A percentile compares a stretch with the other conserved stretches of the same genome.
These are phyloP conservation scores for Cordyceps cateniannulata DNA, from an alignment of 2,329 filamentous ascomycete species.

Conservation along the genomic window DNA sequence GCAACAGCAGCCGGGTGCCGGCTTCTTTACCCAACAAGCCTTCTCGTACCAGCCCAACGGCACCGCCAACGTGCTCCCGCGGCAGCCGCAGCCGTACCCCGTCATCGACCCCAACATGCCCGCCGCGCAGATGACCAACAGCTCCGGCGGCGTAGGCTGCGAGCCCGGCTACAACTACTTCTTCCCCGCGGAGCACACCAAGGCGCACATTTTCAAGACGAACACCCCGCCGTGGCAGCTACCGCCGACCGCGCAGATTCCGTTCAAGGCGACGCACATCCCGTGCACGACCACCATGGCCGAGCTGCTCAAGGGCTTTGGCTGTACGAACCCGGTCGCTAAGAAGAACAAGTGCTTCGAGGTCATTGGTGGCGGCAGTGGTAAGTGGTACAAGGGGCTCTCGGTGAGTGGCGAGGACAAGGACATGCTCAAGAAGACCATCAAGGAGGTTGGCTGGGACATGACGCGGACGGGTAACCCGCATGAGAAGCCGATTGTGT, in stretches of 20 bases:
- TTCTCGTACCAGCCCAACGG: slow-evolving; percentile 33
- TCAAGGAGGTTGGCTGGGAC: slow-evolving; percentile 56
- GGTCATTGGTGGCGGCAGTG: slow-evolving; percentile 47
- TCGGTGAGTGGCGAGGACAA: slow-evolving; percentile 44
- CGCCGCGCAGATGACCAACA: slow-evolving; percentile 49
- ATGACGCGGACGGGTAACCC: slow-evolving; percentile 38
- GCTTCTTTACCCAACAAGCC: slow-evolving; percentile 22
- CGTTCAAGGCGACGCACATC: slow-evolving; percentile 45
- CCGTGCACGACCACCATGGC: slow-evolving; percentile 46
- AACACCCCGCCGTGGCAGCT: slow-evolving; percentile 47
- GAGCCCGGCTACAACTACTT: slow-evolving; percentile 60
- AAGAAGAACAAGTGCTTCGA: slow-evolving; percentile 54
- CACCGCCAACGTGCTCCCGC: slow-evolving; percentile 27
- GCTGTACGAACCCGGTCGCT: slow-evolving; percentile 42
- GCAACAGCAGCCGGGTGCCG: slow-evolving; percentile 9
- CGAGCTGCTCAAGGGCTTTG: slow-evolving; percentile 53
- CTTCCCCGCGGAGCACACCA: slow-evolving; percentile 51
- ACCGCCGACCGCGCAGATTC: slow-evolving; percentile 32
- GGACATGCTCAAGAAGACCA: slow-evolving; percentile 39
- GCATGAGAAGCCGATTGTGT: slow-evolving; percentile 49
- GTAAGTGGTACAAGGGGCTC: slow-evolving; percentile 53
- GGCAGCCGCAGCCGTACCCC: slow-evolving; percentile 37
- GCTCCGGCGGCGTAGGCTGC: slow-evolving; percentile 49
- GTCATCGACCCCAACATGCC: slow-evolving; percentile 39
- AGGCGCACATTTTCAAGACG: slow-evolving; percentile 51